Conservation (phyloP, 2,329 filamentous ascomycete species). For the Lachnellula willkommii region DNA sequence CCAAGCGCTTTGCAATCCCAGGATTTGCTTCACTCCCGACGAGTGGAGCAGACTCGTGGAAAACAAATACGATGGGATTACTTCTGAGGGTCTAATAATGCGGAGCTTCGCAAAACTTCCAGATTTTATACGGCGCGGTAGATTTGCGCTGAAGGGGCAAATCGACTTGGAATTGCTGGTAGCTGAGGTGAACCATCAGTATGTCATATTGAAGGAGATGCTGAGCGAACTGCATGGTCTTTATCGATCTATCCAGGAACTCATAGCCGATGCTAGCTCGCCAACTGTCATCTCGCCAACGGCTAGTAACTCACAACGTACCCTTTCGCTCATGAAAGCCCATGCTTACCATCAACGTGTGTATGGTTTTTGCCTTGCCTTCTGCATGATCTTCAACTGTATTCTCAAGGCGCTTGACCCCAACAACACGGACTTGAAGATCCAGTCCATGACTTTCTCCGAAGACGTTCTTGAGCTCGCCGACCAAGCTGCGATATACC, state of each 20-base stretch:
- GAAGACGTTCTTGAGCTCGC: conserved; percentile 29
- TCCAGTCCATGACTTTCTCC: conserved; percentile 21
- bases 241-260: neutral
- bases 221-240: neutral
- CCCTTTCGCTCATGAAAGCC: neutral
- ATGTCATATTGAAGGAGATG: neutral
- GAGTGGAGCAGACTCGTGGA: conserved; percentile 34
- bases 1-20: conserved; percentile 33
- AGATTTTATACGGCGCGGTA: conserved; percentile 28
- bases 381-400: conserved; percentile 32
- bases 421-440: conserved; percentile 13
- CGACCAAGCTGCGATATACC: conserved; percentile 24
- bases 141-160: conserved; percentile 8
- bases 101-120: conserved; percentile 30
- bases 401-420: conserved; percentile 30
- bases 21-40: conserved; percentile 29
- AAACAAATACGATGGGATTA: conserved; percentile 27
- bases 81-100: conserved; percentile 32
- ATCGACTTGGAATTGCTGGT: neutral
- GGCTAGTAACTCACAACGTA: neutral
- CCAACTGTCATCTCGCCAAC: neutral
- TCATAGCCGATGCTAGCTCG: neutral
- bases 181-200: neutral
- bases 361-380: conserved; percentile 31
- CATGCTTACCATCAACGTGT: conserved; percentile 18